A percentile compares a stretch with the other conserved stretches of the same genome.
phyloP scores from a whole-genome alignment of 441 rosid species.

The Pelargonium fulgidum region DNA sequence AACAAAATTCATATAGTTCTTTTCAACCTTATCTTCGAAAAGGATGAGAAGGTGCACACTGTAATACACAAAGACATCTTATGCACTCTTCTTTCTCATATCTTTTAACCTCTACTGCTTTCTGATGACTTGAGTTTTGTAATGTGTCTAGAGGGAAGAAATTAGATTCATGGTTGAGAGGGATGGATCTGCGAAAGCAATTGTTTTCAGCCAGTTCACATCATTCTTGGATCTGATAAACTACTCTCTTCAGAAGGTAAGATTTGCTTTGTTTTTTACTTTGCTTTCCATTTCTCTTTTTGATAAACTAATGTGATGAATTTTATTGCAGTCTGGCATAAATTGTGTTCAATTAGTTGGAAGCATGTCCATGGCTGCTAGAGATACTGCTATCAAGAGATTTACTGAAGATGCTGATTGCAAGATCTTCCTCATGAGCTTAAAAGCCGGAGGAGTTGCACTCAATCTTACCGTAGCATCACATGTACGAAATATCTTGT shows the following conservation, averaged over 20 bases:
- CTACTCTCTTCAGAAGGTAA: slow-evolving; percentile 75
- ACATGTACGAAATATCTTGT: slow-evolving; percentile 48
- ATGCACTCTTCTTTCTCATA: no score
- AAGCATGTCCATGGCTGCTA: slow-evolving; percentile 69
- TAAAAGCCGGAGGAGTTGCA: slow-evolving; percentile 96
- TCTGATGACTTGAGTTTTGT: slow-evolving; percentile 12
- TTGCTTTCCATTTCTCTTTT: neutral
- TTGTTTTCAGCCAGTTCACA: slow-evolving; percentile 97
- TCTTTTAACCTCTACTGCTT: slow-evolving; percentile 6
- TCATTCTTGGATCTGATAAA: slow-evolving; percentile 88
- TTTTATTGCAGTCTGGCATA: slow-evolving; percentile 59
- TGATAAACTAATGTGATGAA: slow-evolving; percentile 12
- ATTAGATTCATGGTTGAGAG: slow-evolving; percentile 88
- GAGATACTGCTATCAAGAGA: slow-evolving; percentile 78
- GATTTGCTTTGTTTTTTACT: neutral
- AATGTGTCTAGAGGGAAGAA: slow-evolving; percentile 76
- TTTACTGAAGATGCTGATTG: slow-evolving; percentile 85
- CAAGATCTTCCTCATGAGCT: slow-evolving; percentile 81
- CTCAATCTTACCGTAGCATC: slow-evolving; percentile 94
- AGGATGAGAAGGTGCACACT: no score
- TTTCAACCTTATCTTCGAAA: no score
- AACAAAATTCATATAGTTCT: neutral
- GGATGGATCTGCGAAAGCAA: slow-evolving; percentile 96
- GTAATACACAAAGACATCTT: no score
- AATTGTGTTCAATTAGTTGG: slow-evolving; percentile 84